Base-by-base conservation (phyloP, 2,329 filamentous ascomycete species). In the Pezicula radicicola region DNA sequence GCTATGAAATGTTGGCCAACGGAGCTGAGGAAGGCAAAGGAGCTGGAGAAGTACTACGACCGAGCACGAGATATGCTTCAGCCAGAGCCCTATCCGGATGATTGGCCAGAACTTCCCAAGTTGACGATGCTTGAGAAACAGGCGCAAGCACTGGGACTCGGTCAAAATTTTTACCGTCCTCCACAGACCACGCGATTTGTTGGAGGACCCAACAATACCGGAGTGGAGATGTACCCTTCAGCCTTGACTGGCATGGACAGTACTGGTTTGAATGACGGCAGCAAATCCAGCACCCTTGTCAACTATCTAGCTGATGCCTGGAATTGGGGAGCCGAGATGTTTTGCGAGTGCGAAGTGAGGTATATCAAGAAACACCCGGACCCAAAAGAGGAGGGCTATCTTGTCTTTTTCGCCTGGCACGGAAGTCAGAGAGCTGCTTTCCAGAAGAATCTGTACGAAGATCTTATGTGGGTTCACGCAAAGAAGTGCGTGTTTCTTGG, bases 321-420 rank as follows among this genome's bases (percentile, higher is more conserved):
- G 84, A 85, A 87, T 60, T 85, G 83, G 82, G 85, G 84, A 8
- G 82, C 85, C 12, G 84, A 88, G 61, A 80, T 88, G 66, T 88
- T 88, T 56, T 88, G 85, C 66, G 78, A 84, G 59, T 84, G 83
- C 54, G 83, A 88, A 64, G 85, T 87, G 2, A 74, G 80, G 42
- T 80, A 86, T 60, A 72, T 88, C 47, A 75, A 80, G 50, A 78
- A 82, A 63, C 74, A 75, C 40, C 71, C 71, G 1, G 63, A 66
- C 0, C 70, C 70, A 1, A 62, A 64, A 0, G 61, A 63, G 4
- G 75, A 76, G 13, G 84, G 85, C 1, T 88, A 86, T 63, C 71
- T 84, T 18, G 70, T 88, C 27, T 85, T 79, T 66, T 87, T 84
- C 62, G 77, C 81, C 12, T 86, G 82, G 82, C 80, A 85, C 60